Base-by-base conservation (phyloP, 2,329 filamentous ascomycete species). In the Colletotrichum coccodes region DNA sequence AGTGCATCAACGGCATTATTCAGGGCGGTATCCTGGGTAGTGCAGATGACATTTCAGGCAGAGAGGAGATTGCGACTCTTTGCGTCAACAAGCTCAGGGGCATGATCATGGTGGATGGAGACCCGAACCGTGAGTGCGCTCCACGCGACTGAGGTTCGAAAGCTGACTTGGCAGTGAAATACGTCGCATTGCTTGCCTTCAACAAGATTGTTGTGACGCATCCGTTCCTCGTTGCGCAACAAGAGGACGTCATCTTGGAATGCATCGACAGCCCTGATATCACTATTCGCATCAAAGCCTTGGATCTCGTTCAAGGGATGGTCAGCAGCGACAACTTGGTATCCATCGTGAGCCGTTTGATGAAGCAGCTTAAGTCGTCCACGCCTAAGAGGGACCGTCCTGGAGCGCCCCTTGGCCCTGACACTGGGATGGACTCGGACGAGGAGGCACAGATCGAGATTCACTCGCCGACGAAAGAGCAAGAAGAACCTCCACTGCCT, bases 1-100 rank as follows among this genome's bases (percentile, higher is more conserved):
- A 99, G 81, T 99, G 96, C 77, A 98, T 99, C 80, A 98, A 97
- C 78, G 96, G 96, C 28, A 97, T 99, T 71, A 97, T 99, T 68
- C 95, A 98, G 78, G 96, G 96, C 32, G 96, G 96, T 0, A 97
- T 99, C 65, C 84, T 99, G 57, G 93, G 94, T 36, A 93, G 91
- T 50, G 90, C 91, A 32, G 94, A 95, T 72, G 93, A 94, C 60
- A 89, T 91, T 23, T 87, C 91, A 38, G 95, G 95, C 62, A 92
- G 93, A 44, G 95, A 98, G 73, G 95, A 98, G 79, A 94, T 99
- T 76, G 96, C 96, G 7, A 91, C 91, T 32, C 85, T 99, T 6
- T 99, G 96, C 78, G 95, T 98, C 30, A 93, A 90, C 70, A 99
- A 98, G 80, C 86, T 99, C 28, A 88, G 96, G 72, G 94, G 94